Percentiles rank a stretch among this genome's conserved stretches.
These are phyloP conservation scores for Starmera dryadoides DNA, from an alignment of 805 yeast genomes.

Conservation along the genomic window DNA sequence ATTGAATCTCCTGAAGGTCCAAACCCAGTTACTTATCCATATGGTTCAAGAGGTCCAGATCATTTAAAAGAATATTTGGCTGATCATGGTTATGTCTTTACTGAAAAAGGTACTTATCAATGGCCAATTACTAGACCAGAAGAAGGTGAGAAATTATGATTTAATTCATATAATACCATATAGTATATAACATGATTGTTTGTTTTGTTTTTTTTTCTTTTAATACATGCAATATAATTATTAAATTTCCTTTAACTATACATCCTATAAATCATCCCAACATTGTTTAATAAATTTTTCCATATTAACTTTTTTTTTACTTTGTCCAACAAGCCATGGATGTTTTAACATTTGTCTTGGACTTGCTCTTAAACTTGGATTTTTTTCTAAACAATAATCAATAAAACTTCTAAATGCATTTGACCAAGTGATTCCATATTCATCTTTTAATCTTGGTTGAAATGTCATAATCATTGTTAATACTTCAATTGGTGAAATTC, in stretches of 20 bases:
- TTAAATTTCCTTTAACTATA: too few relatives aligned
- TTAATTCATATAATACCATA: too few relatives aligned
- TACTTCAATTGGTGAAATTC: conserved; percentile 82
- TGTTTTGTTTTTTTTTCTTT: too few relatives aligned
- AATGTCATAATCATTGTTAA: conserved; percentile 73
- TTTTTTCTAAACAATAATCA: conserved; percentile 72
- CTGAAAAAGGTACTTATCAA: conserved; percentile 59
- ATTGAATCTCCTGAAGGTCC: conserved; percentile 71
- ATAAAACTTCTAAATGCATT: conserved; percentile 77
- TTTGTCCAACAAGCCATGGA: conserved; percentile 87
- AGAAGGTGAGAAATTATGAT: not conserved
- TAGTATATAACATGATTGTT: too few relatives aligned
- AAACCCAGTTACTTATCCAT: conserved; percentile 60
- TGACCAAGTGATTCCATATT: conserved; percentile 75
- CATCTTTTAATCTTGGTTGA: conserved; percentile 74
- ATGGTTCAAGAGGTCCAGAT: conserved; percentile 89
- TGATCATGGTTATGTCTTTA: conserved; percentile 67
- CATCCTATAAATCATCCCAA: conserved; percentile 17
- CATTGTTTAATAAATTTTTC: conserved; percentile 65
- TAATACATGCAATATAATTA: too few relatives aligned
- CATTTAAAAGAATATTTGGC: conserved; percentile 53
- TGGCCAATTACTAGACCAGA: conserved; percentile 78
- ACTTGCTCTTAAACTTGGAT: conserved; percentile 73
- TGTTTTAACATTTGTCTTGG: conserved; percentile 91
- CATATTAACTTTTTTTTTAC: conserved; percentile 71